Evolutionary conservation across 495 filamentous ascomycete species (phyloP), one percentile per base, ranked within the genome.

Genomic region (Aspergillus kassunensis): DNA sequence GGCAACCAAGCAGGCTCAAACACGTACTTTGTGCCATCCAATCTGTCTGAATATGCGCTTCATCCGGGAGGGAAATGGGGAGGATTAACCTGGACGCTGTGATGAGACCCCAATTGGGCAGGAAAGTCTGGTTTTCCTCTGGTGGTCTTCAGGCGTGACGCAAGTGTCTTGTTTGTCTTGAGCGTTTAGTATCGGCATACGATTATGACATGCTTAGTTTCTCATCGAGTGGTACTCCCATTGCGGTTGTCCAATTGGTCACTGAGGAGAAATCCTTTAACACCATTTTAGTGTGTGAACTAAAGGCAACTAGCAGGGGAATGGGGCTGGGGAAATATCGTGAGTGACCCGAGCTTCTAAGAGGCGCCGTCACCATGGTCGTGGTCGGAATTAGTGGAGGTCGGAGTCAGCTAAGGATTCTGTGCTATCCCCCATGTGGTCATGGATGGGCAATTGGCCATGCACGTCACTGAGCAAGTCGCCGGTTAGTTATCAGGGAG

Each of bases 281-380:
- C 12, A 29, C n/a, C 25, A 11, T 31, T 25, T 54, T 61, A 61
- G 46, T 33, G 51, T 19, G 20, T 27, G 36, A 18, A 52, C 54
- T 53, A 59, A 56, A 35, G 56, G 48, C 46, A 52, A 51, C 55
- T 57, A 57, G 49, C 40, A 49, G 47, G 45, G 53, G 57, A 13
- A 46, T 50, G 55, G 49, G 55, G 40, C 44, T 53, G 54, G 54
- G 54, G 52, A 57, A 44, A 50, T 13, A 39, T 49, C 54, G 54
- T 41, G 50, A 54, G 54, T 49, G 51, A 61, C 40, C 42, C 42
- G 54, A 50, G 25, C 50, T 44, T 34, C 51, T 53, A 29, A 51
- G 16, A 43, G 49, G 50, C 55, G 44, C 59, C 59, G 55, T 56
- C 49, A 43, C 52, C 49, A 58, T 58, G 59, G 58, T 30, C 51